These are phyloP conservation scores for Hanseniaspora hatyaiensis DNA, from an alignment of 805 yeast species.

Conservation along the genomic window DNA sequence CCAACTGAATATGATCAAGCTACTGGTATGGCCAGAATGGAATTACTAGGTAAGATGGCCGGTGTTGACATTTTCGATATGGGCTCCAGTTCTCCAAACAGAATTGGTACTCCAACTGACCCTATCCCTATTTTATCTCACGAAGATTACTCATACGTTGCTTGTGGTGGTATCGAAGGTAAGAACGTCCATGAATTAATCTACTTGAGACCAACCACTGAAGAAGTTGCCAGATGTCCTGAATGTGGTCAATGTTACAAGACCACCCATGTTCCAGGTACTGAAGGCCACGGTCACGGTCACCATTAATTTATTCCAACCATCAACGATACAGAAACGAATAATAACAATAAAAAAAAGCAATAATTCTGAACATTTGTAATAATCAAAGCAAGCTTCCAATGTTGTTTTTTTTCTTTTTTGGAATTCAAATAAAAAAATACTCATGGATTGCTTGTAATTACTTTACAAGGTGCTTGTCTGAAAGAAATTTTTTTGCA, in stretches of 20 bases:
- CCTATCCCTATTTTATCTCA: conserved; percentile 85
- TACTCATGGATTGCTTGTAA: too few relatives aligned
- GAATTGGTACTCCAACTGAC: conserved; percentile 80
- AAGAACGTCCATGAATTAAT: conserved; percentile 69
- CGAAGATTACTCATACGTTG: conserved; percentile 87
- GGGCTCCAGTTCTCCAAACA: conserved; percentile 75
- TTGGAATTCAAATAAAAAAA: neutral
- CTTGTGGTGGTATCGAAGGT: conserved; percentile 93
- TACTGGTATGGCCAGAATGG: conserved; percentile 96
- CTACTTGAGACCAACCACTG: conserved; percentile 85
- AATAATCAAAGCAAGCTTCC: too few relatives aligned
- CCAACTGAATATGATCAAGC: conserved; percentile 95
- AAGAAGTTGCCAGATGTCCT: conserved; percentile 89
- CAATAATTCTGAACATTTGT: neutral
- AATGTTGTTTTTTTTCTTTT: too few relatives aligned
- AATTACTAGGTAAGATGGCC: conserved; percentile 82
- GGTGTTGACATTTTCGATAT: conserved; percentile 90
- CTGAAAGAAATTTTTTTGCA: too few relatives aligned
- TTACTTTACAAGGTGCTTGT: too few relatives aligned
- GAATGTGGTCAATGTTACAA: conserved; percentile 95
- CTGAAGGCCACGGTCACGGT: conserved; percentile 37
- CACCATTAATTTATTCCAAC: conserved; percentile 20
- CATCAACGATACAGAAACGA: too few relatives aligned
- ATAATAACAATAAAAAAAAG: neutral
- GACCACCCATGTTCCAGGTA: conserved; percentile 72